These are phyloP conservation scores for Phlegmacium glaucopus DNA, from an alignment of 768 basidiomycete species.

Conservation along the genomic window DNA sequence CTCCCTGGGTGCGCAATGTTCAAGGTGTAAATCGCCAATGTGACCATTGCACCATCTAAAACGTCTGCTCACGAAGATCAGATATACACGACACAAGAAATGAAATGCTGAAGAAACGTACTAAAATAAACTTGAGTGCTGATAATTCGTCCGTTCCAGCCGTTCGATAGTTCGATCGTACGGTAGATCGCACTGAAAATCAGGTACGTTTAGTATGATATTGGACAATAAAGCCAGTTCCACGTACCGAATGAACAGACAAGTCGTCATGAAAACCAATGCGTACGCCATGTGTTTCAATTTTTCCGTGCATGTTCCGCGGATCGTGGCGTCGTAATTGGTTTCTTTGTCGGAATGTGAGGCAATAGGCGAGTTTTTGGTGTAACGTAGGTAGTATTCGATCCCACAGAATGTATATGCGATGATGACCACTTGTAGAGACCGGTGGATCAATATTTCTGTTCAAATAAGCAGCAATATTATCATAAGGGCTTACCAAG, in stretches of 20 bases:
- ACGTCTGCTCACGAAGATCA: slow-evolving; percentile 7
- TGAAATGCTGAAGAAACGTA: background rate
- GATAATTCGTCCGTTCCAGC: slow-evolving; percentile 39
- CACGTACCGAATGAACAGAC: slow-evolving; percentile 17
- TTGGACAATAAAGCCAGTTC: background rate
- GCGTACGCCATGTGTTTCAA: slow-evolving; percentile 9
- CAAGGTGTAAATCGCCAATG: slow-evolving; percentile 25
- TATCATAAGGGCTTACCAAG: slow-evolving; percentile 18
- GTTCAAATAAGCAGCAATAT: background rate
- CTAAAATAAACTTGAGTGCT: slow-evolving; percentile 32
- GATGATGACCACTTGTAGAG: slow-evolving; percentile 35
- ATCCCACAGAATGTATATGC: slow-evolving; percentile 33
- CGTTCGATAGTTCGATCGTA: slow-evolving; percentile 37
- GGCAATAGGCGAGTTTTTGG: slow-evolving; percentile 14
- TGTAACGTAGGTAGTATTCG: slow-evolving; percentile 44
- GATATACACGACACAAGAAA: background rate
- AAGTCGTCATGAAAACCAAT: slow-evolving; percentile 7
- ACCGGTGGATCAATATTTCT: too few relatives aligned
- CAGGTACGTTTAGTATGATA: background rate
- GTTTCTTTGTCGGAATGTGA: background rate
- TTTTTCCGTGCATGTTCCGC: slow-evolving; percentile 6
- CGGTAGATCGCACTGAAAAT: slow-evolving; percentile 36
- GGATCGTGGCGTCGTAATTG: too few relatives aligned
- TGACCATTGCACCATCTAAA: slow-evolving; percentile 26
- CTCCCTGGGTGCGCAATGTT: slow-evolving; percentile 26